Percentiles rank a stretch among this genome's conserved stretches.
Conservation (phyloP, 2,329 filamentous ascomycete genomes). For the Dactylella cylindrospora region DNA sequence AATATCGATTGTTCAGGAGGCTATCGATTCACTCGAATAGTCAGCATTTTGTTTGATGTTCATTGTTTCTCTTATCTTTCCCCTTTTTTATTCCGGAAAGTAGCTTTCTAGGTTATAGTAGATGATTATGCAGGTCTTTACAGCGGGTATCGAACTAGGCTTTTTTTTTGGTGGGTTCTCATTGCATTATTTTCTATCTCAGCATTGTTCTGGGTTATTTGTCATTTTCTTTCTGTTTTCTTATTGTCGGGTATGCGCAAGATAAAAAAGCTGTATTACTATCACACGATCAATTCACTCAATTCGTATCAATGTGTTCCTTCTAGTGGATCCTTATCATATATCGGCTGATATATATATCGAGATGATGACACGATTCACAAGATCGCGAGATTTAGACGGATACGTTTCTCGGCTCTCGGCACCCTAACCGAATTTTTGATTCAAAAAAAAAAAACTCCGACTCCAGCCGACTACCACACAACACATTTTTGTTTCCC, state of each 20-base stretch:
- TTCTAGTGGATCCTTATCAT: too few relatives aligned
- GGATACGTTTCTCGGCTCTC: too few relatives aligned
- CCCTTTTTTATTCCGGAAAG: slow-evolving; percentile 1
- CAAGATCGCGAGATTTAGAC: too few relatives aligned
- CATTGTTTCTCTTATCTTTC: neutral
- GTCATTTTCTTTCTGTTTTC: slow-evolving; percentile 1
- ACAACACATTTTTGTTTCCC: slow-evolving; percentile 24
- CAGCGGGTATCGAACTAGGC: too few relatives aligned
- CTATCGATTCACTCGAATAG: slow-evolving; percentile 50
- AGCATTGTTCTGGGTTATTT: neutral
- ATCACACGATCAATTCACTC: too few relatives aligned
- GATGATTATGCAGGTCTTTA: too few relatives aligned
- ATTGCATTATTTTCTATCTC: neutral
- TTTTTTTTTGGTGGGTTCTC: neutral
- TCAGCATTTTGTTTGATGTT: neutral
- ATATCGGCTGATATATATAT: too few relatives aligned
- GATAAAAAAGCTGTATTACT: too few relatives aligned
- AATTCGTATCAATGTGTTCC: too few relatives aligned
- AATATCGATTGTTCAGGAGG: slow-evolving; percentile 73
- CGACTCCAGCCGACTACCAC: neutral
- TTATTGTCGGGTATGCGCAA: neutral
- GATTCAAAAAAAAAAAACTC: too few relatives aligned
- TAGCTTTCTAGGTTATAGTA: neutral
- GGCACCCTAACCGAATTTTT: too few relatives aligned
- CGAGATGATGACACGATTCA: too few relatives aligned